Evolutionary conservation across 768 basidiomycete species (phyloP).

Genomic region (Mrakia blollopis): DNA sequence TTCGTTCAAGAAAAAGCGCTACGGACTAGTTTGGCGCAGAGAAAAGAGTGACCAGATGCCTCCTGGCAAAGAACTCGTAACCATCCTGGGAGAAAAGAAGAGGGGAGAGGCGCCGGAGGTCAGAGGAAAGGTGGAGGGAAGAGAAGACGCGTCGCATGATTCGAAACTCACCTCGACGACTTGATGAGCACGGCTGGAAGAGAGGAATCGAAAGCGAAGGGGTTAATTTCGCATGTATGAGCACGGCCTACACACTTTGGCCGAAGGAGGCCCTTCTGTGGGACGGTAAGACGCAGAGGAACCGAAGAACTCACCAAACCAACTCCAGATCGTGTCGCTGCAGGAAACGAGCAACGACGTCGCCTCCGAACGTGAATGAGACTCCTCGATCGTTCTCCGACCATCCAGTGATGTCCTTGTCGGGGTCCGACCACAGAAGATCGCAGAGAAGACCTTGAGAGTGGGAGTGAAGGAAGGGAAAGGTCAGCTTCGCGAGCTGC

Average conservation of each 20-base stretch:
- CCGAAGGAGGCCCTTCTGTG: not conserved
- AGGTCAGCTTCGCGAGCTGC: not conserved
- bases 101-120: not conserved
- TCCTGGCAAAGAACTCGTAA: slow-evolving; percentile 36
- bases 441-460: slow-evolving; percentile 34
- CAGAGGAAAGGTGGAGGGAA: not conserved
- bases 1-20: not conserved
- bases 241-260: too few species aligned
- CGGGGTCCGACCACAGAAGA: slow-evolving; percentile 35
- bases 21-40: slow-evolving; percentile 35
- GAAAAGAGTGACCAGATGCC: slow-evolving; percentile 35
- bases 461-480: not conserved
- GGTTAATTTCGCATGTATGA: too few species aligned
- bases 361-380: slow-evolving; percentile 34
- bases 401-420: slow-evolving; percentile 35
- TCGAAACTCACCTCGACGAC: slow-evolving; percentile 3
- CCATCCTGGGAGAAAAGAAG: slow-evolving; percentile 24
- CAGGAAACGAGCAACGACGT: slow-evolving; percentile 35
- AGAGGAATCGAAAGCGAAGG: not conserved
- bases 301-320: slow-evolving; percentile 20
- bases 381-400: slow-evolving; percentile 34
- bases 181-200: not conserved
- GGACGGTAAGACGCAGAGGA: not conserved
- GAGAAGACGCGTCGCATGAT: not conserved
- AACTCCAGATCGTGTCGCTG: slow-evolving; percentile 34